Evolutionary conservation across 352 stramenopile species (phyloP), one percentile per base, ranked within the genome.

Genomic region (Phytophthora lateralis): DNA sequence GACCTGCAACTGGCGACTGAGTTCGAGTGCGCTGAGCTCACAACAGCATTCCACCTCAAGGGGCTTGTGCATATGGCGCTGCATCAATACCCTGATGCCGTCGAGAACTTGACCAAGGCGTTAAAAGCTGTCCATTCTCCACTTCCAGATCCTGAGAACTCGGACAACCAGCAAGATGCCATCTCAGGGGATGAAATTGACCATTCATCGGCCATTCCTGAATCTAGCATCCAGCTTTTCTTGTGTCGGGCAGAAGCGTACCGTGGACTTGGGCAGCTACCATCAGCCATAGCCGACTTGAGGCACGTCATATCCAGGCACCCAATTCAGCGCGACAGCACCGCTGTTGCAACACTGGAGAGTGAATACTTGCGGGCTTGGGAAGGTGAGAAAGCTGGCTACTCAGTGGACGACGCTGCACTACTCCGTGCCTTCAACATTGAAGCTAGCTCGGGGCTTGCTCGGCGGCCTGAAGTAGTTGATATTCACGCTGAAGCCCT

Each of bases 341-440:
- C 62, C 3, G 32, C 53, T 27, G 37, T 73, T 20, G 35, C 61
- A 12, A 18, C 60, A 26, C 29, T 71, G 8, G 63, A 66, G 41
- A n/a, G 15, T 29, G 56, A 60, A 41, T 78, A 63, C 15, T 10
- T 60, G 9, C 45, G 49, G 0, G 68, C 62, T 5, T 85, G 78
- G 80, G 73, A 76, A 34, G 55, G 55, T n/a, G 74, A 80, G 26
- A 66, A 85, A 56, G 34, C 44, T 17, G 68, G 79, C 37, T 88
- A 74, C 49, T 75, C 78, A 32, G 67, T 90, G 2, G 80, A 90
- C 51, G 61, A 79, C 38, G 60, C 78, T n/a, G 62, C 64, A 17
- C 43, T 86, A 12, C 72, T 79, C 41, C 73, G 80, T 14, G 63
- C 75, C 9, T 90, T 85, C 14, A 71, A 90, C 41, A 73, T 88